phyloP scores from a whole-genome alignment of 2,329 filamentous ascomycete species.

The Sporothrix globosa region DNA sequence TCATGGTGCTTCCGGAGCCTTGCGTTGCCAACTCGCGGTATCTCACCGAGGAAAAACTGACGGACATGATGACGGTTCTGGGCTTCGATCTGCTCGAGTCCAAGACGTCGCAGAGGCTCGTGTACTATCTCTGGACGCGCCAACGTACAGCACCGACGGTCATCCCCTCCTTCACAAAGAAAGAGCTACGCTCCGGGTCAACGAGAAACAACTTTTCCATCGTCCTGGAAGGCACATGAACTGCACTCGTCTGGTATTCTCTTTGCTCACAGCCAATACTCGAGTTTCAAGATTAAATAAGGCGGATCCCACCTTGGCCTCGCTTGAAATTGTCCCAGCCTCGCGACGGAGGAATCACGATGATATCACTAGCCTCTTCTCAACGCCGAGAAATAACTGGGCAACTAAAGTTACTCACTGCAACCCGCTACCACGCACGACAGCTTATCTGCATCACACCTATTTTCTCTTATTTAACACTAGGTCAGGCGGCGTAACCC shows the following conservation, averaged over 20 bases:
- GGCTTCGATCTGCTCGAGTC: slow-evolving; percentile 68
- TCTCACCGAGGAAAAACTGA: slow-evolving; percentile 70
- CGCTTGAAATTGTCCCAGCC: background rate
- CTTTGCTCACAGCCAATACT: background rate
- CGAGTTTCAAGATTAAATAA: background rate
- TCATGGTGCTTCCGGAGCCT: slow-evolving; percentile 85
- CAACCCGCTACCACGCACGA: background rate
- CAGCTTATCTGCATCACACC: background rate
- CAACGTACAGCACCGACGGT: slow-evolving; percentile 37
- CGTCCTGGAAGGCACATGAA: slow-evolving; percentile 55
- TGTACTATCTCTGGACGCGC: slow-evolving; percentile 84
- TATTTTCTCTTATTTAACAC: background rate
- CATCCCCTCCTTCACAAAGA: slow-evolving; percentile 63
- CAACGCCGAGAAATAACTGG: too few relatives aligned
- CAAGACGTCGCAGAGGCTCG: slow-evolving; percentile 80
- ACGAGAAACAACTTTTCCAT: slow-evolving; percentile 91
- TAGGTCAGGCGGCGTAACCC: background rate
- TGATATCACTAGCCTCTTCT: background rate
- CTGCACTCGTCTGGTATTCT: background rate
- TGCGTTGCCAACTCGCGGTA: slow-evolving; percentile 92
- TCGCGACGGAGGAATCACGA: background rate
- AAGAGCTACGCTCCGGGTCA: slow-evolving; percentile 73
- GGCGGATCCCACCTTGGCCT: background rate
- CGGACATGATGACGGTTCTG: slow-evolving; percentile 73
- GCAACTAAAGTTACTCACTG: background rate